phyloP scores from a whole-genome alignment of 805 yeast genomes.

The Blastobotrys robertii region DNA sequence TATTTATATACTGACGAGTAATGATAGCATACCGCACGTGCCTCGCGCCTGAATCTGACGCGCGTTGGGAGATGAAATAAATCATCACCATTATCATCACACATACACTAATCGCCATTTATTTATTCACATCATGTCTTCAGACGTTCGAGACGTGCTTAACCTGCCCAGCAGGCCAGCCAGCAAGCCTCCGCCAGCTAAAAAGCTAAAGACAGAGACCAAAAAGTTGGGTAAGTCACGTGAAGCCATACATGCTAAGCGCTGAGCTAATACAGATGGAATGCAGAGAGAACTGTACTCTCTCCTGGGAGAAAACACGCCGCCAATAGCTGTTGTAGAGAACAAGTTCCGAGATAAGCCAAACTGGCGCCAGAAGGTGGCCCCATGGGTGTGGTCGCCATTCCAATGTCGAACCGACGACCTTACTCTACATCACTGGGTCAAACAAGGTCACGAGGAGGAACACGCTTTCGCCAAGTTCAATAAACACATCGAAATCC shows the following conservation, averaged over 20 bases:
- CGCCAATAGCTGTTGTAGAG: constrained; percentile 59
- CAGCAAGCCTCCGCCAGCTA: constrained; percentile 13
- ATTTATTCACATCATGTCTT: constrained; percentile 8
- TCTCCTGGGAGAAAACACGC: constrained; percentile 83
- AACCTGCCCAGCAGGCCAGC: constrained; percentile 19
- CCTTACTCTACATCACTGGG: constrained; percentile 72
- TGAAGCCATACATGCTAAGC: constrained; percentile 3
- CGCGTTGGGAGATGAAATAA: too few species aligned
- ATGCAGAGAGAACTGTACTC: constrained; percentile 86
- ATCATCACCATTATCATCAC: too few species aligned
- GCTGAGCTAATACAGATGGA: constrained; percentile 34
- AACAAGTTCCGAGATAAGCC: constrained; percentile 55
- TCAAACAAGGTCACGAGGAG: constrained; percentile 51
- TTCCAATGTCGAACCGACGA: constrained; percentile 49
- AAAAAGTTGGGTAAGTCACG: constrained; percentile 2
- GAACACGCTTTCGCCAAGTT: constrained; percentile 68
- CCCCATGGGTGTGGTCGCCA: constrained; percentile 70
- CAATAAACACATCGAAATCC: constrained; percentile 59
- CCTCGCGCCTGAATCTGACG: too few species aligned
- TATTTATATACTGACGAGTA: too few species aligned
- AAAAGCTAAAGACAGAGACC: constrained; percentile 14
- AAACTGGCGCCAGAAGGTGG: constrained; percentile 46
- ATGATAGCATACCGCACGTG: too few species aligned
- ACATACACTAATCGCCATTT: too few species aligned
- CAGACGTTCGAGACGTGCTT: constrained; percentile 27